Conservation (phyloP, 768 basidiomycete genomes). For the Epithele typhae region DNA sequence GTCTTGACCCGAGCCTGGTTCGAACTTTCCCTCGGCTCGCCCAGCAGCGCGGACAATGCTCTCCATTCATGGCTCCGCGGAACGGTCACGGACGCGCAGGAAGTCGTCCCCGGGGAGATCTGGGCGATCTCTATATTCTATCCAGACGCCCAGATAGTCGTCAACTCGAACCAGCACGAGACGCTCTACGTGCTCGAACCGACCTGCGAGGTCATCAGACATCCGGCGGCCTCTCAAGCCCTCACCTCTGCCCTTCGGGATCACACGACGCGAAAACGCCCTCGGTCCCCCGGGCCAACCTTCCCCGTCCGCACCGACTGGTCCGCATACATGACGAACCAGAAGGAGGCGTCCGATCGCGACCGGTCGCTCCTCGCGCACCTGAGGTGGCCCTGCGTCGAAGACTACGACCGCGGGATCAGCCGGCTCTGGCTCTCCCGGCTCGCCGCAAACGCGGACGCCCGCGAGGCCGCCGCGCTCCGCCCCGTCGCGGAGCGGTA, state of each 20-base stretch:
- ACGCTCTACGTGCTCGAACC: slow-evolving; percentile 58
- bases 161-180: slow-evolving; percentile 18
- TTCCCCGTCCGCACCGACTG: slow-evolving; percentile 55
- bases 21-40: slow-evolving; percentile 44
- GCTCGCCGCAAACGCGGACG: slow-evolving; percentile 33
- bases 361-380: slow-evolving; percentile 31
- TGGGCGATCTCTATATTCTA: slow-evolving; percentile 47
- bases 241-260: too few relatives aligned
- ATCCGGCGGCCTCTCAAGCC: slow-evolving; percentile 11
- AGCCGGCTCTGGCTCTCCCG: slow-evolving; percentile 57
- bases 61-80: slow-evolving; percentile 31
- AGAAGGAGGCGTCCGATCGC: neutral
- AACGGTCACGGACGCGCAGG: slow-evolving; percentile 43
- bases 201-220: slow-evolving; percentile 72
- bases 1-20: slow-evolving; percentile 63
- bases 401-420: slow-evolving; percentile 66
- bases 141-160: neutral
- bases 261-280: neutral
- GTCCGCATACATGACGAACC: slow-evolving; percentile 48
- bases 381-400: slow-evolving; percentile 63
- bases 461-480: too few relatives aligned
- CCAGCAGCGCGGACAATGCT: slow-evolving; percentile 22
- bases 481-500: slow-evolving; percentile 54
- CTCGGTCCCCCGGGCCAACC: neutral
- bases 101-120: slow-evolving; percentile 52